Base-by-base conservation (phyloP, 345 rosid species). In the Cardamine occulta region DNA sequence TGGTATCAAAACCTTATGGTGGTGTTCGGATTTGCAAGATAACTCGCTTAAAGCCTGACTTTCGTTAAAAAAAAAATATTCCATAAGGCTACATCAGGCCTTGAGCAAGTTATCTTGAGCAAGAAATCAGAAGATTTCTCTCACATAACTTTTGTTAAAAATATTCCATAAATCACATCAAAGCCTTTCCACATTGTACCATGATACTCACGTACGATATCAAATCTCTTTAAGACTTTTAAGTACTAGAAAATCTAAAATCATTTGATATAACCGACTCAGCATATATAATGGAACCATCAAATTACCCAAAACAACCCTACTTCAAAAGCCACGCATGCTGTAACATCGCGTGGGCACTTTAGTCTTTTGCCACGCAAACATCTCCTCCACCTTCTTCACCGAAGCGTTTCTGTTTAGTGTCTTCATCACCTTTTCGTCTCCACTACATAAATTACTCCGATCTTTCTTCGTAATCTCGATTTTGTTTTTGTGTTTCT, bases 341-440 rank as follows among this genome's bases (percentile, higher is more conserved):
- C n/a, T 1, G 0, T 10, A 47, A 47, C 6, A 34, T 31, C 18
- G 2, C 24, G 62, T 19, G 57, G 74, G 56, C 11, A 49, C 0
- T 32, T 13, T 31, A 32, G 74, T 70, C 74, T 58, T 58, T 70
- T 8, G 8, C 44, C 40, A 44, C 66, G 21, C 32, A 29, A 42
- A 57, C 44, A 28, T 58, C 63, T 42, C 42, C 37, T 44, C 34
- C 58, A 26, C 12, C 39, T 56, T 29, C 61, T 7, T 29, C 61
- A 56, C 4, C 17, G 7, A 13, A 14, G 7, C 32, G 5, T 28
- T 4, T 45, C 39, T 35, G 40, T 56, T 9, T n/a, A 69, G 31
- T 61, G 69, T 70, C 37, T n/a, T 37, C 61, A 56, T 49, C 69
- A 49, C 42, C 76, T 48, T 61, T 49, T n/a, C 68, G 5, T 72